Base-by-base conservation (phyloP, 169 alveolate species). In the Cryptosporidium viatorum region DNA sequence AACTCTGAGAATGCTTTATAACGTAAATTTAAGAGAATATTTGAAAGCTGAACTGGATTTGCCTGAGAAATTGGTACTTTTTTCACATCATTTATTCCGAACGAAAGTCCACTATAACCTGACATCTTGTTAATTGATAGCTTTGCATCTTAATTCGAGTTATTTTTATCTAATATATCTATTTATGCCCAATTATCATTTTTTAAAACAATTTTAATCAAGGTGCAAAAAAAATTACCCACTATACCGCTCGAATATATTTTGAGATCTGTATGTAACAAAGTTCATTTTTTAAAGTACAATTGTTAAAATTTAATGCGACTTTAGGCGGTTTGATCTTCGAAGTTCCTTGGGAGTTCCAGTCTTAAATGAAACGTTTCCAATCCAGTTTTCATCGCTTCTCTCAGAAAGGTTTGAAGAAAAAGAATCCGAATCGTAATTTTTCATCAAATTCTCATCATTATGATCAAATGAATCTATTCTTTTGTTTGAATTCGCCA, bases 11-110 rank as follows among this genome's bases (percentile, higher is more conserved):
- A 58, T 10, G 80, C 89, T 45, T 65, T 80, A n/a, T 60, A 62
- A 41, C 89, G 69, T 26, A 80, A 21, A 7, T 26, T 80, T 45
- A 48, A 18, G 23, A 43, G n/a, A 45, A 80, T 80, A 29, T 43
- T 23, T 3, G 89, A 59, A 43, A 80, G 75, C 37, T 80, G 58
- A 48, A 80, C 68, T n/a, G 89, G 89, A 18, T 59, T 80, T 62
- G 89, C 89, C 62, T 80, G 89, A 26, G 89, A 80, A 18, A 80
- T 41, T 10, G 67, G 29, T 3, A 43, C 75, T 43, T 31, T 80
- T 33, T 62, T 59, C 35, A 18, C 65, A 12, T 60, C 48, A 6
- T 26, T 48, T 18, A 80, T 39, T 33, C 73, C 89, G 8, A 62
- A 0, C 10, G 89, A 80, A 37, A 58, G 65, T 7, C 74, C 74